Evolutionary conservation across 352 stramenopile species (phyloP), one percentile per base, ranked within the genome.

Genomic region (Phytophthora sp.): DNA sequence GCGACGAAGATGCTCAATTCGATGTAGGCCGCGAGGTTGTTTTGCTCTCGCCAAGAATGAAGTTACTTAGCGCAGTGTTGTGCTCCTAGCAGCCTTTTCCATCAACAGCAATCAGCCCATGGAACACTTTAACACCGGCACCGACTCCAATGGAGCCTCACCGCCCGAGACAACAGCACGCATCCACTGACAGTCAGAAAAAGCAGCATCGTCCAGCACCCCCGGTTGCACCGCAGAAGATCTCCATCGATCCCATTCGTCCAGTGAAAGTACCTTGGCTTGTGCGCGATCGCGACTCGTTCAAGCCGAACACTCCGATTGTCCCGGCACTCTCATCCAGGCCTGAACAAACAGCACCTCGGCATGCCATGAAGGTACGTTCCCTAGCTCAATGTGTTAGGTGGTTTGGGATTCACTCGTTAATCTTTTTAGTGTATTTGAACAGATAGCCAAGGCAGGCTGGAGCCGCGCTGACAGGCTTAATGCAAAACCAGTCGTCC

Each of bases 401-500:
- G 37, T 23, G n/a, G n/a, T n/a, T n/a, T 8, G 21, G 9, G 15
- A 13, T 18, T 4, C 17, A 13, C 15, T 18, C 8, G 2, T n/a
- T 48, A 24, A 51, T 23, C 24, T 41, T 1, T 46, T 27, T 11
- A 21, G 17, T 13, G 17, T 43, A 17, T 9, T 37, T 49, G 24
- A 32, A 18, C 27, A 73, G 65, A 43, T 69, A 38, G 65, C 65
- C 18, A 64, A 69, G 21, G 17, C 34, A 23, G 53, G 58, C 17
- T 52, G 38, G 43, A 54, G 49, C 44, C 64, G 57, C 9, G 41
- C 57, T 0, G 21, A 45, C 12, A 65, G 39, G 46, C 58, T 76
- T 12, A 68, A 83, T 18, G 76, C 76, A 8, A 74, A 76, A n/a
- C 62, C 74, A 26, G 64, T 86, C 9, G 63, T 76, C 2, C 41